phyloP scores from a whole-genome alignment of 495 filamentous ascomycete genomes.

The Rostrohypoxylon terebratum region DNA sequence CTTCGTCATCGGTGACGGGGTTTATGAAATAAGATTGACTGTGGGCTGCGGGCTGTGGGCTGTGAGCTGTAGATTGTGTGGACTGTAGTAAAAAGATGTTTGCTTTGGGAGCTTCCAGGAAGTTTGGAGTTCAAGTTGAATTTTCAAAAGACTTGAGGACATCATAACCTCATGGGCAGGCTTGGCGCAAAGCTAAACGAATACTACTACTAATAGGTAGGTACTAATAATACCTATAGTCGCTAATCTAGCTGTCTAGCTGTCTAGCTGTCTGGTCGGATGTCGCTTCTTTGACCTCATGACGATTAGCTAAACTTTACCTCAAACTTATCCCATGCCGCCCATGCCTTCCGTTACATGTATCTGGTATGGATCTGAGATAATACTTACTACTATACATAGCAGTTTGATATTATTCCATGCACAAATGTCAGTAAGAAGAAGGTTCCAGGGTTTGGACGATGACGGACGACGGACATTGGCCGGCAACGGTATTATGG shows the following conservation, averaged over 20 bases:
- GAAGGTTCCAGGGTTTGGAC: conserved; percentile 2
- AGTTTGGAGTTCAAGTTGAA: too few species aligned
- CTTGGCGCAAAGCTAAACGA: neutral
- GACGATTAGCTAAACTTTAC: conserved; percentile 7
- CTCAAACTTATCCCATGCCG: neutral
- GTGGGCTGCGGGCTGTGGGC: too few species aligned
- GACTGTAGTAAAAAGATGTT: neutral
- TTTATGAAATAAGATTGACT: neutral
- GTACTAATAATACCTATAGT: too few species aligned
- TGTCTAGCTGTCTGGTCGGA: too few species aligned
- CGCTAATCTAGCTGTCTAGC: conserved; percentile 3
- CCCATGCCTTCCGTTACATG: neutral
- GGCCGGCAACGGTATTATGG: neutral
- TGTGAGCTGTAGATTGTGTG: too few species aligned
- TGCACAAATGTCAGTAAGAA: neutral
- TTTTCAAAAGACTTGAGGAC: neutral
- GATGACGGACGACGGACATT: neutral
- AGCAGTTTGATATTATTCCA: neutral
- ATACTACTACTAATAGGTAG: neutral
- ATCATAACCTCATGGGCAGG: neutral
- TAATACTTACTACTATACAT: too few species aligned
- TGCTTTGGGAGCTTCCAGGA: neutral
- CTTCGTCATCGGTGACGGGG: neutral
- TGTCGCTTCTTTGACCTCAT: neutral
- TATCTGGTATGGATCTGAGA: neutral